phyloP scores from a whole-genome alignment of 2,329 filamentous ascomycete genomes.

The Monosporascus sp. region DNA sequence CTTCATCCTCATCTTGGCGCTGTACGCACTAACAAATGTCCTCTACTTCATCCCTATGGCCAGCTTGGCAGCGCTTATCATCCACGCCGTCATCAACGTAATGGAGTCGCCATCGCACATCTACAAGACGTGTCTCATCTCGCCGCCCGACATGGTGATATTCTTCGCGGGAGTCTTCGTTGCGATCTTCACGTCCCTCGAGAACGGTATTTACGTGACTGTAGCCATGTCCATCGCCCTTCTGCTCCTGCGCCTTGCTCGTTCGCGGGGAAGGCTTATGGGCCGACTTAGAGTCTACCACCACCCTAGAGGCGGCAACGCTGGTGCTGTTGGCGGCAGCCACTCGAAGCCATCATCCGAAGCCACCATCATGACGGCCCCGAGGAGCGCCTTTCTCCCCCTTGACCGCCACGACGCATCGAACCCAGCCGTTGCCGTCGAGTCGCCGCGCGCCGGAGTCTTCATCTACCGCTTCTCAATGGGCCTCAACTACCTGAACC shows the following conservation, averaged over 20 bases:
- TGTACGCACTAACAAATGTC: slow-evolving; percentile 71
- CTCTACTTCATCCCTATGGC: slow-evolving; percentile 79
- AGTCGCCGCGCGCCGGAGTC: slow-evolving; percentile 42
- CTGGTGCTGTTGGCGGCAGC: slow-evolving; percentile 4
- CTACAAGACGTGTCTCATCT: slow-evolving; percentile 73
- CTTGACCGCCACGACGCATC: slow-evolving; percentile 36
- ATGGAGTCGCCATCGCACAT: slow-evolving; percentile 69
- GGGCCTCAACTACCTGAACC: slow-evolving; percentile 49
- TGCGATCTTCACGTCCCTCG: slow-evolving; percentile 45
- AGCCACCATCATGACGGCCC: slow-evolving; percentile 1
- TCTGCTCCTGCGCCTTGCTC: slow-evolving; percentile 40
- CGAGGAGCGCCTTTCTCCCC: slow-evolving; percentile 31
- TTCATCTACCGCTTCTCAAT: slow-evolving; percentile 49
- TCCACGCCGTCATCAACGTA: slow-evolving; percentile 75
- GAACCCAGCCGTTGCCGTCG: slow-evolving; percentile 38
- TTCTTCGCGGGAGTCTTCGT: slow-evolving; percentile 68
- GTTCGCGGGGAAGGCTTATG: slow-evolving; percentile 43
- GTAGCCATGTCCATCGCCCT: slow-evolving; percentile 37
- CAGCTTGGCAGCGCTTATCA: slow-evolving; percentile 69
- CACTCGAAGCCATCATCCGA: slow-evolving; percentile 1
- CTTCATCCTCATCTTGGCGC: slow-evolving; percentile 66
- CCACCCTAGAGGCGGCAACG: slow-evolving; percentile 5
- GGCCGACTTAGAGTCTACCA: slow-evolving; percentile 29
- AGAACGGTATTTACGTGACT: slow-evolving; percentile 46
- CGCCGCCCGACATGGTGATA: slow-evolving; percentile 67